Evolutionary conservation across 2,329 filamentous ascomycete species (phyloP).

Genomic region (Aspergillus aculeatinus): DNA sequence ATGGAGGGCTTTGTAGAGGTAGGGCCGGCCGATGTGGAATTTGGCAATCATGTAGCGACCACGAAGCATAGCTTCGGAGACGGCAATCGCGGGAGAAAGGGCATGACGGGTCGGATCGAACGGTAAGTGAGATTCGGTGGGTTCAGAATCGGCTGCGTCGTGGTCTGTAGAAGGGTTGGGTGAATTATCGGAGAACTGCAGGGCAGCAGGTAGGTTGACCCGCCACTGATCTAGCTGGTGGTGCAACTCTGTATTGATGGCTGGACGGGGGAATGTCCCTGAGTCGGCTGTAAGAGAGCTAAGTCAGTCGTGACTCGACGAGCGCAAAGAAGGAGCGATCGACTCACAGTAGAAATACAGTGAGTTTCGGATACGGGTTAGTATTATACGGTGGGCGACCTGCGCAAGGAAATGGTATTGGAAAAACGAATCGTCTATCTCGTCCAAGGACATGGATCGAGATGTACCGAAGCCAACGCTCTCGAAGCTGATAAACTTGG

Average conservation of each 20-base stretch:
- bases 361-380: slow-evolving; percentile 54
- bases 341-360: slow-evolving; percentile 50
- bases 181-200: slow-evolving; percentile 46
- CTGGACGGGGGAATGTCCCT: slow-evolving; percentile 48
- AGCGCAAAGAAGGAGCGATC: neutral
- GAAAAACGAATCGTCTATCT: slow-evolving; percentile 55
- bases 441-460: slow-evolving; percentile 31
- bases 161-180: slow-evolving; percentile 18
- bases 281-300: slow-evolving; percentile 34
- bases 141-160: slow-evolving; percentile 21
- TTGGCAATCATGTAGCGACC: slow-evolving; percentile 40
- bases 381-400: slow-evolving; percentile 56
- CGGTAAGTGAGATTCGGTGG: slow-evolving; percentile 23
- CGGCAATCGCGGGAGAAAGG: slow-evolving; percentile 34
- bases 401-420: slow-evolving; percentile 60
- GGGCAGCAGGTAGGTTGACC: slow-evolving; percentile 48
- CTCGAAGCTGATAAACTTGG: slow-evolving; percentile 52
- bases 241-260: slow-evolving; percentile 52
- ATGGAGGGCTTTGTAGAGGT: slow-evolving; percentile 45
- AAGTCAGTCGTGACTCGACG: slow-evolving; percentile 1
- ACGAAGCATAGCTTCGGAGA: slow-evolving; percentile 41
- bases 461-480: slow-evolving; percentile 33
- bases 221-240: slow-evolving; percentile 59
- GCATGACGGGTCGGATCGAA: slow-evolving; percentile 22
- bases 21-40: slow-evolving; percentile 44